A percentile compares a stretch with the other conserved stretches of the same genome.
Evolutionary conservation across 495 filamentous ascomycete species (phyloP).

Genomic region (Aspergillus saccharolyticus): DNA sequence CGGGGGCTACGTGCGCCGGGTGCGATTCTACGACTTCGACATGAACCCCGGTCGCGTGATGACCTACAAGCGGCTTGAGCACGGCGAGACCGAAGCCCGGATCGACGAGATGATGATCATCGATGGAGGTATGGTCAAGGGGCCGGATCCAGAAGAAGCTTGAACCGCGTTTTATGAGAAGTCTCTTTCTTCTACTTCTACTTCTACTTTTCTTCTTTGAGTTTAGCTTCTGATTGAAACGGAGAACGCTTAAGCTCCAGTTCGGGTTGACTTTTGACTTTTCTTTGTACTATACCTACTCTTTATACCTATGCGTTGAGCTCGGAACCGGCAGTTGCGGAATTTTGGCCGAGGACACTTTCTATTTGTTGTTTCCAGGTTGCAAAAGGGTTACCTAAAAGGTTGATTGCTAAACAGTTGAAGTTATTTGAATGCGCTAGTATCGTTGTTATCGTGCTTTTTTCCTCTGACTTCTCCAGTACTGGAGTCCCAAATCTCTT

Average conservation of each 20-base stretch:
- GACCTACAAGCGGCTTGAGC: constrained; percentile 91
- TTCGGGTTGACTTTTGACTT: background rate
- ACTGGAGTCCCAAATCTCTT: too few relatives aligned
- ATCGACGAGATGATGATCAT: constrained; percentile 87
- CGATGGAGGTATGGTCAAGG: constrained; percentile 62
- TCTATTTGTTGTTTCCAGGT: too few relatives aligned
- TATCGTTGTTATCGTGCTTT: background rate
- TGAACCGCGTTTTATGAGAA: background rate
- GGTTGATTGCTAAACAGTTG: too few relatives aligned
- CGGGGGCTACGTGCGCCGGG: constrained; percentile 72
- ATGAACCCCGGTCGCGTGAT: constrained; percentile 78
- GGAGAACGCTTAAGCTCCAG: background rate
- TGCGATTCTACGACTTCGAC: constrained; percentile 89
- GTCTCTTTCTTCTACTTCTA: background rate
- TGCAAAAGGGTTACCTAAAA: too few relatives aligned
- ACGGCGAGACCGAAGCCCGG: constrained; percentile 62
- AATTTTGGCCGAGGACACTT: too few relatives aligned
- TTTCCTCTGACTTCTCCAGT: background rate
- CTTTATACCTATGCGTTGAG: background rate
- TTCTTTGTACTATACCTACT: background rate
- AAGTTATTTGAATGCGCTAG: too few relatives aligned
- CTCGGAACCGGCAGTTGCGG: background rate
- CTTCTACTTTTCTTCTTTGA: constrained; percentile 15
- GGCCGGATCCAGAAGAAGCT: constrained; percentile 14
- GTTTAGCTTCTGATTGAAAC: constrained; percentile 2